Evolutionary conservation across 2,329 filamentous ascomycete genomes (phyloP).

Genomic region (Chaetomiaceae sp.): DNA sequence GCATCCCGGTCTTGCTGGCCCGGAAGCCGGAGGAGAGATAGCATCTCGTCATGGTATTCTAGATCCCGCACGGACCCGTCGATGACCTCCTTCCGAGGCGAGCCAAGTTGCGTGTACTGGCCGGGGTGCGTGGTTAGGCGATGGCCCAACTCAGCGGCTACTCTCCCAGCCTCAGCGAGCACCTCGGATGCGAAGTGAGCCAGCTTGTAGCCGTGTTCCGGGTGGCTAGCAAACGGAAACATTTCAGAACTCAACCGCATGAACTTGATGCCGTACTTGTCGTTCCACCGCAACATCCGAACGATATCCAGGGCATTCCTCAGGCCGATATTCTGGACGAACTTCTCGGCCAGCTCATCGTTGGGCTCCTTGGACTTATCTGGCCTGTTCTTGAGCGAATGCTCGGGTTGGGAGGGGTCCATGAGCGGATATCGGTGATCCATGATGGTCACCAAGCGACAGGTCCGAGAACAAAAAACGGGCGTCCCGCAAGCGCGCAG

Average conservation of each 20-base stretch:
- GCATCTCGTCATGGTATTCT: constrained; percentile 82
- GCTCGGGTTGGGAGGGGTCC: constrained; percentile 71
- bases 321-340: constrained; percentile 71
- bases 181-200: constrained; percentile 76
- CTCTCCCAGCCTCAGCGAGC: constrained; percentile 69
- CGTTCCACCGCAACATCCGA: constrained; percentile 89
- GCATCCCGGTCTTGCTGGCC: constrained; percentile 78
- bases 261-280: constrained; percentile 86
- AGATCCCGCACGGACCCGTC: constrained; percentile 74
- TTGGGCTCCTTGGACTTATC: constrained; percentile 68
- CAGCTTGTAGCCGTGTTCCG: constrained; percentile 79
- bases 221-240: constrained; percentile 93
- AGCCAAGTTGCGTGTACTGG: constrained; percentile 88
- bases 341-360: constrained; percentile 61
- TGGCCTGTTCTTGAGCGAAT: constrained; percentile 79
- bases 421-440: constrained; percentile 80
- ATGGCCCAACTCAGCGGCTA: constrained; percentile 75
- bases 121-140: constrained; percentile 87
- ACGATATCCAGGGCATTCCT: constrained; percentile 77
- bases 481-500: constrained; percentile 75
- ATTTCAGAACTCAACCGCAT: constrained; percentile 91
- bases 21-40: constrained; percentile 70
- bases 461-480: constrained; percentile 87
- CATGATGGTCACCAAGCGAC: constrained; percentile 82
- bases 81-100: constrained; percentile 73